A percentile compares a stretch with the other conserved stretches of the same genome.
Conservation (phyloP, 768 basidiomycete species). For the Leccinum subgranulosum region DNA sequence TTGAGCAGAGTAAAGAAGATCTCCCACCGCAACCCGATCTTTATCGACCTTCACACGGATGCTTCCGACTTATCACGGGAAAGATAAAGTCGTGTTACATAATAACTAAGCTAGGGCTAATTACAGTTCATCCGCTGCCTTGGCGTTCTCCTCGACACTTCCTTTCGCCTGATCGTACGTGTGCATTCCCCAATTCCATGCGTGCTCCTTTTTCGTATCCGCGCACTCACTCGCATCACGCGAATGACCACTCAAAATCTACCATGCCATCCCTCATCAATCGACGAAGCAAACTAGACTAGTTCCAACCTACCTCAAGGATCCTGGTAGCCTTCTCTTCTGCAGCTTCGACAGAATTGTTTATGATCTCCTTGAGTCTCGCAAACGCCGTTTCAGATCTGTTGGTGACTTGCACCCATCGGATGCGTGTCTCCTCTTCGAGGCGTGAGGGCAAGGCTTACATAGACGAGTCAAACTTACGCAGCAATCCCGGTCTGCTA, state of each 20-base stretch:
- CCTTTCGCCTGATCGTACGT: slow-evolving; percentile 26
- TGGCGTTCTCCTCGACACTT: slow-evolving; percentile 18
- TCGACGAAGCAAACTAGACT: not conserved
- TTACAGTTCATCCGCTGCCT: slow-evolving; percentile 29
- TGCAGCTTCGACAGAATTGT: slow-evolving; percentile 63
- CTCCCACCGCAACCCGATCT: not conserved
- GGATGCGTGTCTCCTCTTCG: slow-evolving; percentile 72
- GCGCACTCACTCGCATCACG: slow-evolving; percentile 20
- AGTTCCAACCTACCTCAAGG: slow-evolving; percentile 27
- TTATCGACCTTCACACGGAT: slow-evolving; percentile 18
- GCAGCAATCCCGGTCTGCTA: slow-evolving; percentile 72
- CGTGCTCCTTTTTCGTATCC: slow-evolving; percentile 15
- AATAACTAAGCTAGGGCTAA: too few relatives aligned
- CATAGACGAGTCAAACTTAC: slow-evolving; percentile 36
- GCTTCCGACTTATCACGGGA: slow-evolving; percentile 8
- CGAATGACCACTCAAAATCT: slow-evolving; percentile 41
- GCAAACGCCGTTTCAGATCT: slow-evolving; percentile 55
- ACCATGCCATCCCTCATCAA: not conserved
- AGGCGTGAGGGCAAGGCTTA: not conserved
- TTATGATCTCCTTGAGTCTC: slow-evolving; percentile 63
- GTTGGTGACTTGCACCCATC: slow-evolving; percentile 66
- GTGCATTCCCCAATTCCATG: slow-evolving; percentile 17
- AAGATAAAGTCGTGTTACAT: not conserved
- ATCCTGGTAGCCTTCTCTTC: slow-evolving; percentile 70
- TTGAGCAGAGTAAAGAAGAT: slow-evolving; percentile 3